A percentile compares a stretch with the other conserved stretches of the same genome.
Conservation (phyloP, 768 basidiomycete species). For the Naganishia onofrii region DNA sequence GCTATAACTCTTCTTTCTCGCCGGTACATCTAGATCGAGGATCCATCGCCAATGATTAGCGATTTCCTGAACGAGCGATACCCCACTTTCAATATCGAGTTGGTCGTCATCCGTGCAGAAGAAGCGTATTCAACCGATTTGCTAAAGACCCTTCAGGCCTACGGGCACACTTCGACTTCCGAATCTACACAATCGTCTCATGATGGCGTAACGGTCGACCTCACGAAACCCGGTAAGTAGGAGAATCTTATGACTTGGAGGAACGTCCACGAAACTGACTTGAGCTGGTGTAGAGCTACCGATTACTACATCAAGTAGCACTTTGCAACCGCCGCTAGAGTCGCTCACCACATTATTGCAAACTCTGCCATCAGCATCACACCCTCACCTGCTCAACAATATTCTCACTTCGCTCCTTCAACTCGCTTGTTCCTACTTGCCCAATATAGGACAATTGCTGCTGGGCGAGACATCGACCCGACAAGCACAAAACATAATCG, state of each 20-base stretch:
- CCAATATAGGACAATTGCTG: conserved; percentile 44
- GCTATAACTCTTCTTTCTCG: too few species aligned
- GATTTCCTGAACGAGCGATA: conserved; percentile 21
- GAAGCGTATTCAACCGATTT: conserved; percentile 43
- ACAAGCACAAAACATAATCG: conserved; percentile 46
- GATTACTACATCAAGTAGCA: conserved; percentile 23
- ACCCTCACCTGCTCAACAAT: conserved; percentile 43
- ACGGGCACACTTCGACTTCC: background rate
- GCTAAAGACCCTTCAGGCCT: conserved; percentile 19
- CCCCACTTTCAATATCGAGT: conserved; percentile 29
- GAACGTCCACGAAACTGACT: background rate
- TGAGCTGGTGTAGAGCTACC: conserved; percentile 34
- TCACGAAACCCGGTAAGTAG: conserved; percentile 30
- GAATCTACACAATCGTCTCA: background rate
- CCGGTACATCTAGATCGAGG: conserved; percentile 30
- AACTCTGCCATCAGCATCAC: conserved; percentile 42
- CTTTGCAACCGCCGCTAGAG: conserved; percentile 33
- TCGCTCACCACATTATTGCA: conserved; percentile 39
- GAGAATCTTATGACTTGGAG: background rate
- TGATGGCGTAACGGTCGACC: conserved; percentile 31
- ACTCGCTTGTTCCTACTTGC: conserved; percentile 34
- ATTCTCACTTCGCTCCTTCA: conserved; percentile 43
- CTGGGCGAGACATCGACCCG: conserved; percentile 49
- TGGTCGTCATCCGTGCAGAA: conserved; percentile 41
- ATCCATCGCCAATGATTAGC: conserved; percentile 22